These are phyloP conservation scores for Taiozyma onychis DNA, from an alignment of 1,139 yeast species.

Conservation along the genomic window DNA sequence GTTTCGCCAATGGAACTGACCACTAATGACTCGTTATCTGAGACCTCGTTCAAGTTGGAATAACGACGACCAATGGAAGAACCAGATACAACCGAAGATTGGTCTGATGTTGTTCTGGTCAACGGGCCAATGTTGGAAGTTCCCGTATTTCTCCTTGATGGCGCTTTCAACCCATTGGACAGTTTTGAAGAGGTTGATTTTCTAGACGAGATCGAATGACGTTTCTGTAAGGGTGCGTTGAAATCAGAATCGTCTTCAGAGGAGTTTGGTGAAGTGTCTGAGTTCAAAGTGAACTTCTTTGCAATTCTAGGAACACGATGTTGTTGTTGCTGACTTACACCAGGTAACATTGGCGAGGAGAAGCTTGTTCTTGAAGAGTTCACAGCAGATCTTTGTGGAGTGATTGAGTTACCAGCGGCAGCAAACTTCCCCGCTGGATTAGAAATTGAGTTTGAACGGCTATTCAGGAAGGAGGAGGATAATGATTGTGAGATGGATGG, in stretches of 20 bases:
- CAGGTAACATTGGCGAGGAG: constrained; percentile 8
- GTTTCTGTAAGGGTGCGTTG: background rate
- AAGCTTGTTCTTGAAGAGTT: constrained; percentile 1
- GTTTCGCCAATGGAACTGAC: constrained; percentile 35
- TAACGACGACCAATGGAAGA: constrained; percentile 10
- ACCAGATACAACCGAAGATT: constrained; percentile 11
- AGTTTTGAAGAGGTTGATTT: constrained; percentile 10
- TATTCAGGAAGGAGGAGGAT: constrained; percentile 28
- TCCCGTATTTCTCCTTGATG: background rate
- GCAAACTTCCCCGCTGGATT: constrained; percentile 1
- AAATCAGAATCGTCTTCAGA: constrained; percentile 24
- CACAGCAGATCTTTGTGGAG: constrained; percentile 8
- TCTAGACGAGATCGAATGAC: background rate
- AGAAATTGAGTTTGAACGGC: constrained; percentile 17
- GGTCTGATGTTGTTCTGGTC: constrained; percentile 12
- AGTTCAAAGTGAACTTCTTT: constrained; percentile 18
- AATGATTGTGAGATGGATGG: constrained; percentile 43
- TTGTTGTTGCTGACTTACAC: constrained; percentile 3
- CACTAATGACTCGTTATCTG: constrained; percentile 23
- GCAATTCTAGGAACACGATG: constrained; percentile 6
- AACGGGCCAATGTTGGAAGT: background rate
- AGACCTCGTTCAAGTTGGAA: constrained; percentile 12
- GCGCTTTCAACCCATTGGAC: constrained; percentile 1
- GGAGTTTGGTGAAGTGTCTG: constrained; percentile 23
- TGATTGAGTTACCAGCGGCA: constrained; percentile 7